Evolutionary conservation across 768 basidiomycete species (phyloP), one percentile per base, ranked within the genome.

Genomic region (Tylopilus rubrobrunneus): DNA sequence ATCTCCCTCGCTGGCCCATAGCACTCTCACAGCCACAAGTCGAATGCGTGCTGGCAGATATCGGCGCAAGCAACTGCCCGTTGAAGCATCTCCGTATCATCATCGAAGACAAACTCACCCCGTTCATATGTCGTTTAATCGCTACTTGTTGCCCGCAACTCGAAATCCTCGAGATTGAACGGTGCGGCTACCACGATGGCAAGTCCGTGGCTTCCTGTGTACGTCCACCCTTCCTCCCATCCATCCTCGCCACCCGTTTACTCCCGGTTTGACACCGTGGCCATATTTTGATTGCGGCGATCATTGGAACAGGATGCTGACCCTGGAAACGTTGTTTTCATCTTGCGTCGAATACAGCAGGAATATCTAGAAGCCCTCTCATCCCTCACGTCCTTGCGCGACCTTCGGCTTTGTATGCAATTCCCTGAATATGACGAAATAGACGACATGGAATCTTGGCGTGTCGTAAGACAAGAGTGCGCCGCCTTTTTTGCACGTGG

Each of bases 151-250:
- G 68, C 23, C 71, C 71, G 15, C 63, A 63, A 34, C 55, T 71
- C 19, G 71, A 71, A 57, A 39, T 59, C 28, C 66, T 71, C 46
- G 70, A 71, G 40, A 71, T 71, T 7, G 70, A 71, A 51, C 64
- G 68, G 45, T 71, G 70, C 51, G 70, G 70, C 5, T 71, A 71
- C 63, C 70, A 71, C 56, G 70, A 71, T 56, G 70, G 70, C 43
- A 73, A 71, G 59, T 66, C 71, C 12, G 60, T 70, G 51, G 69
- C 68, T 60, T 65, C 65, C 47, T 65, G 54, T 68, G 70, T 71
- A 64, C 56, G 70, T 70, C 55, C 66, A 36, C 61, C 47, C 52
- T 61, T 57, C 31, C 41, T 53, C 60, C 57, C 36, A 44, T 48
- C 45, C 47, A 48, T 56, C 51, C 49, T 45, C 43, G 28, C 46